phyloP scores from a whole-genome alignment of 2,329 filamentous ascomycete genomes.

The Fusarium beomiforme region DNA sequence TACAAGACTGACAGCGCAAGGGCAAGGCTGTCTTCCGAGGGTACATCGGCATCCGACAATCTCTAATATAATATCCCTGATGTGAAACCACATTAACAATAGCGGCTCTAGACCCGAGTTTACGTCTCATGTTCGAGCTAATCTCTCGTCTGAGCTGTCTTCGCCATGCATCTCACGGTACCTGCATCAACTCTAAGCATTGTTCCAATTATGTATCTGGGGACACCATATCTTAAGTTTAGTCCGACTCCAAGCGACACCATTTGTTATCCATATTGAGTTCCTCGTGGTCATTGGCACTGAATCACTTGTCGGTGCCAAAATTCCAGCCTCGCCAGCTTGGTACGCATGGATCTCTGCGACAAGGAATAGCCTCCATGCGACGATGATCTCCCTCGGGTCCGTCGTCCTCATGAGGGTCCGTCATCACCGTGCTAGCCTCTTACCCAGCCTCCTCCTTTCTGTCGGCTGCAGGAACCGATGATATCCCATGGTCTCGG shows the following conservation, averaged over 20 bases:
- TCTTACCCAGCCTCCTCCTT: conserved; percentile 21
- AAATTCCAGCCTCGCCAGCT: conserved; percentile 23
- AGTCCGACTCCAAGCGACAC: not conserved
- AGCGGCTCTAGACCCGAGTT: conserved; percentile 12
- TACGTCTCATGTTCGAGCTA: conserved; percentile 8
- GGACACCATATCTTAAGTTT: not conserved
- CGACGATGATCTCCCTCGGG: conserved; percentile 9
- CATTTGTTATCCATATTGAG: not conserved
- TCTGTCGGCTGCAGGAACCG: conserved; percentile 23
- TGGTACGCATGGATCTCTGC: not conserved
- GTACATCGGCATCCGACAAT: not conserved
- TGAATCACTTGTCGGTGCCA: not conserved
- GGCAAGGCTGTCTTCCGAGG: not conserved
- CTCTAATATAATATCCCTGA: not conserved
- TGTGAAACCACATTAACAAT: conserved; percentile 19
- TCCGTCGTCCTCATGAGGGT: conserved; percentile 3
- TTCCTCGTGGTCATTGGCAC: conserved; percentile 4
- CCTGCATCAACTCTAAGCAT: conserved; percentile 27
- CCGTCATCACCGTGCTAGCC: not conserved
- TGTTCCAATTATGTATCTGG: not conserved
- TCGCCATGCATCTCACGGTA: conserved; percentile 24
- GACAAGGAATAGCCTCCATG: conserved; percentile 20
- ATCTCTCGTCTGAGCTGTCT: not conserved
- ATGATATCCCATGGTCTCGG: conserved; percentile 36
- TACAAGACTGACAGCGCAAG: conserved; percentile 14